Percentiles rank a stretch among this genome's conserved stretches.
These are phyloP conservation scores for Solioccasus polychromus DNA, from an alignment of 768 basidiomycete genomes.

Conservation along the genomic window DNA sequence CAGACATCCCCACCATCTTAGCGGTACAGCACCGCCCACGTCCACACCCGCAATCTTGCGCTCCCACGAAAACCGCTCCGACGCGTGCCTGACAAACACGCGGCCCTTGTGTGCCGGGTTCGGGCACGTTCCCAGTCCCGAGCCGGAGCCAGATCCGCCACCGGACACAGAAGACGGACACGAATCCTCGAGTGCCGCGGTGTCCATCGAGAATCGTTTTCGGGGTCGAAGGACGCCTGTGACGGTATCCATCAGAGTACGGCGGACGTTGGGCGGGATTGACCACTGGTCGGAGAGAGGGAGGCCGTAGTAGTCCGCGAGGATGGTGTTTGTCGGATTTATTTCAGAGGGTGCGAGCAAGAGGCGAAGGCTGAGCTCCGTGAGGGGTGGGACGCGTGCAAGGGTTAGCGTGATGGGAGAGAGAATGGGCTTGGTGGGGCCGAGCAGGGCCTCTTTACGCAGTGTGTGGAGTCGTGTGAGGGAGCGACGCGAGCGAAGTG, in stretches of 20 bases:
- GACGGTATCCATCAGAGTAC: constrained; percentile 25
- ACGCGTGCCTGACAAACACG: constrained; percentile 54
- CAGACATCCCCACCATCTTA: constrained; percentile 70
- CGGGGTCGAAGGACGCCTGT: constrained; percentile 27
- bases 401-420: constrained; percentile 21
- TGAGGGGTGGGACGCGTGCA: constrained; percentile 27
- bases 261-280: constrained; percentile 24
- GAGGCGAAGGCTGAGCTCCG: constrained; percentile 38
- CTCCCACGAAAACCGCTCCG: constrained; percentile 69
- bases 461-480: constrained; percentile 8
- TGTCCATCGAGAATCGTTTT: constrained; percentile 18
- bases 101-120: constrained; percentile 30
- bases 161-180: background rate
- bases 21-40: constrained; percentile 54
- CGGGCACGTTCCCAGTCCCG: constrained; percentile 50
- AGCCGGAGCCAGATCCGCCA: too few species aligned
- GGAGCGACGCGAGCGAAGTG: constrained; percentile 11
- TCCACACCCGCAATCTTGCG: constrained; percentile 45
- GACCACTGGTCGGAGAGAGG: constrained; percentile 31
- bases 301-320: constrained; percentile 25
- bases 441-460: constrained; percentile 3
- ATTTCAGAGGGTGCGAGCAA: constrained; percentile 30
- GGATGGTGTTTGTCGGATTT: constrained; percentile 7
- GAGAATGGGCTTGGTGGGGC: constrained; percentile 11
- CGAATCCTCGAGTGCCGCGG: background rate